These are phyloP conservation scores for Phlyctochytrium arcticum DNA, from an alignment of 192 early-diverging fungal species.

Conservation along the genomic window DNA sequence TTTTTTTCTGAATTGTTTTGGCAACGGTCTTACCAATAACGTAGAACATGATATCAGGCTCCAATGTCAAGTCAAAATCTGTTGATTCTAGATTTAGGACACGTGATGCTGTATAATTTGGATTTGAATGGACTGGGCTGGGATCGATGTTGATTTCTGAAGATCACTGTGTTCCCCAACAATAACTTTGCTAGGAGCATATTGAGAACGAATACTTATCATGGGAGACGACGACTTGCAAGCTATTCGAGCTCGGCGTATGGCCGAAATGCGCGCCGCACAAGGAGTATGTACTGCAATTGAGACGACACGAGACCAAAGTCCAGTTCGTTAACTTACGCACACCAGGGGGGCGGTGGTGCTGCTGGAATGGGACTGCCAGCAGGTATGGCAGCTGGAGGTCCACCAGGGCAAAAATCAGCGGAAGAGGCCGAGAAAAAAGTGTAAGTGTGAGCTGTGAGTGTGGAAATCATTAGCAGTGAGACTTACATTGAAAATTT, in stretches of 20 bases:
- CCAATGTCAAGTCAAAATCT: too few relatives aligned
- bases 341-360: not conserved
- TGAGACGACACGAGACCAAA: conserved; percentile 22
- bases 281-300: conserved; percentile 31
- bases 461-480: too few relatives aligned
- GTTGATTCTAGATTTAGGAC: too few relatives aligned
- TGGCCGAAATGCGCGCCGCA: conserved; percentile 54
- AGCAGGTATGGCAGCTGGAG: conserved; percentile 38
- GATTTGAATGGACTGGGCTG: too few relatives aligned
- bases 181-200: too few relatives aligned
- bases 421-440: conserved; percentile 71
- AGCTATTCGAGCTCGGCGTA: conserved; percentile 67
- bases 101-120: too few relatives aligned
- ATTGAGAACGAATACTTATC: too few relatives aligned
- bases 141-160: too few relatives aligned
- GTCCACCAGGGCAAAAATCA: conserved; percentile 33
- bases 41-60: too few relatives aligned
- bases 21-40: too few relatives aligned
- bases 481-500: not conserved
- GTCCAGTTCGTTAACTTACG: conserved; percentile 12
- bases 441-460: conserved; percentile 36
- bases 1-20: too few relatives aligned
- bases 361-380: conserved; percentile 25
- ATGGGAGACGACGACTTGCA: conserved; percentile 79
- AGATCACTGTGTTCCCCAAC: too few relatives aligned